These are phyloP conservation scores for Alternaria incomplexa DNA, from an alignment of 2,329 filamentous ascomycete species.

Conservation along the genomic window DNA sequence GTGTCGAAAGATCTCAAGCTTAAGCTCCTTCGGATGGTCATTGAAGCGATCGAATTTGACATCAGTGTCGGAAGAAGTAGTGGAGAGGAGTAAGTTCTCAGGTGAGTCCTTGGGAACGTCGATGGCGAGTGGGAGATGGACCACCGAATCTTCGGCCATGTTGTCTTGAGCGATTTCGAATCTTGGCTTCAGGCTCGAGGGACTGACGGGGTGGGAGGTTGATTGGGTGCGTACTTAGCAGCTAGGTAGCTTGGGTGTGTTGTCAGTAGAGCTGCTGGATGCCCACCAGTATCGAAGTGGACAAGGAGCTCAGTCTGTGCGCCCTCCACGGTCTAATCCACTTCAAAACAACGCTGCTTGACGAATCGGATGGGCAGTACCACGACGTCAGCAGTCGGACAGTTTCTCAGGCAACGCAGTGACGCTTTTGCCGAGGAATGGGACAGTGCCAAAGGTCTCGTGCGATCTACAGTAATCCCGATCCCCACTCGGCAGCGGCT, in stretches of 20 bases:
- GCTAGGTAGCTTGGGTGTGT: not conserved
- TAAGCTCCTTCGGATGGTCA: not conserved
- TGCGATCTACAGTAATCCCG: not conserved
- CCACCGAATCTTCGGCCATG: not conserved
- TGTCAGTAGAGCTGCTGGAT: not conserved
- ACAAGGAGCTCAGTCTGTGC: not conserved
- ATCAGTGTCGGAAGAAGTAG: not conserved
- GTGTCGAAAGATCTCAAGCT: not conserved
- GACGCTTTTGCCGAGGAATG: not conserved
- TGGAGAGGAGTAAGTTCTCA: not conserved
- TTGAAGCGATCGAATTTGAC: not conserved
- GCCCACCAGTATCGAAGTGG: not conserved
- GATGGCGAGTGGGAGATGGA: not conserved
- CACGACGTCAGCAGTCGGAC: not conserved
- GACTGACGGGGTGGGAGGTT: not conserved
- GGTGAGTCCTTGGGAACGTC: not conserved
- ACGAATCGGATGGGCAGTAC: not conserved
- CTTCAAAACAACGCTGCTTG: not conserved
- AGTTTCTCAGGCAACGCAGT: not conserved
- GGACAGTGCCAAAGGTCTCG: not conserved
- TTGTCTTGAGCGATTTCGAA: not conserved
- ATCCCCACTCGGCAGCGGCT: not conserved
- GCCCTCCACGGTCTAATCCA: not conserved
- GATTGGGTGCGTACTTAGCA: not conserved
- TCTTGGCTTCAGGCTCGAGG: not conserved